Evolutionary conservation across 1,139 yeast genomes (phyloP), one percentile per base, ranked within the genome.

Genomic region (Scheffersomyces segobiensis): DNA sequence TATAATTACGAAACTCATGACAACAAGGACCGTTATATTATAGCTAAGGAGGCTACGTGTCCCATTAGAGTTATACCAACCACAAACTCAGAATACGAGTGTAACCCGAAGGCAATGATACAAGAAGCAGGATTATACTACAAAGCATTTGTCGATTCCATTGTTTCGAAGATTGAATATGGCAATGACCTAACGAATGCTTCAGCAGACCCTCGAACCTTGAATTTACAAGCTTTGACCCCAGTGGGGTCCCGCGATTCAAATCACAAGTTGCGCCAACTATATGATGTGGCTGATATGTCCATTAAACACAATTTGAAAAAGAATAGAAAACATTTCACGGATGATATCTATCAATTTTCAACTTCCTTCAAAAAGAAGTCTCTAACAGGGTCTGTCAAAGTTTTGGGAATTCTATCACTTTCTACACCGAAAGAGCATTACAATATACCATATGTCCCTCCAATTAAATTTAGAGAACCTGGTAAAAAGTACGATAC

Each of bases 1-100:
- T 80, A 77, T 60, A 59, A 62, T 47, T 61, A 60, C 52, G 56
- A 55, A 12, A 56, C 59, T 8, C 56, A 55, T 1, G 55, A 56
- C 46, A 60, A 42, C 5, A 56, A 55, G 2, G 80, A 80, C 58
- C 76, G 73, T 59, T 80, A 78, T 58, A 76, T 80, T 22, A 70
- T 80, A 53, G 80, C 80, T 3, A 72, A 73, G 50, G 80, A 77
- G 54, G 70, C 71, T 3, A 66, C 68, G 7, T 64, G 71, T 52
- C 78, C 79, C 4, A 69, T 80, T 21, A 64, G 84, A 54, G 74
- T 80, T 19, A 65, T 79, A 3, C 84, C 84, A 1, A 59, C 64
- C 5, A 65, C 70, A 22, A 65, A 71, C 53, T 69, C 69, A 4
- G 75, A 72, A 50, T 59, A 60, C 53, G 63, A 65, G 49, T 69